Evolutionary conservation across 495 filamentous ascomycete species (phyloP), one percentile per base, ranked within the genome.

Genomic region (Aspergillus sclerotiicarbonarius): DNA sequence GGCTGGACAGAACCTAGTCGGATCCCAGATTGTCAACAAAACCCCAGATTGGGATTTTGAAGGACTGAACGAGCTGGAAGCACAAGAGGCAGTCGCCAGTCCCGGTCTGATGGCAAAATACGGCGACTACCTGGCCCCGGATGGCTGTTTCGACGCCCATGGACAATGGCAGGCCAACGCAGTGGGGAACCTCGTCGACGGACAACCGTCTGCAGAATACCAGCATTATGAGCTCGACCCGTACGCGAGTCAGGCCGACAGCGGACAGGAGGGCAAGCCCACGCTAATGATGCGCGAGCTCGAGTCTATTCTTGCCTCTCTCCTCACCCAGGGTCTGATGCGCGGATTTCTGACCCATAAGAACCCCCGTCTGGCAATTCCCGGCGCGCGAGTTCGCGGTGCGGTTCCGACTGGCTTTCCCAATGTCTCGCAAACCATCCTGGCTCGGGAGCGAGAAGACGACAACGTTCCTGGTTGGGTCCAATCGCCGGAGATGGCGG

Each of bases 291-390:
- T 87, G 65, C 71, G 81, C 1, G 87, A 87, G 61, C 78, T 96
- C n/a, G 94, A 96, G 71, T 83, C 80, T 3, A 84, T 91, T 4
- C 76, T 95, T 9, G 82, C 89, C 0, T 88, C 87, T 1, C 76
- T 97, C 7, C 80, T 96, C 15, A 85, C 87, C 29, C 90, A 96
- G 69, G 88, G 87, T 8, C 76, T 97, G n/a, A 79, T 97, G 51
- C 85, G 87, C 55, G 94, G 94, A 6, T 98, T 92, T 62, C 80
- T 97, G 20, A 89, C 89, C 10, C 89, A 94, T 62, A 75, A 80
- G 32, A 85, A 86, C 62, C 80, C 78, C 29, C 84, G 85, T 18
- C 95, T 96, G 59, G 92, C 91, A 5, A 87, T 97, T 35, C 82
- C 89, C 29, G 92, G 94, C 7, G 84, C 90, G 15, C 89, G 89